phyloP scores from a whole-genome alignment of 331 rosid species.

The Arachis monticola region DNA sequence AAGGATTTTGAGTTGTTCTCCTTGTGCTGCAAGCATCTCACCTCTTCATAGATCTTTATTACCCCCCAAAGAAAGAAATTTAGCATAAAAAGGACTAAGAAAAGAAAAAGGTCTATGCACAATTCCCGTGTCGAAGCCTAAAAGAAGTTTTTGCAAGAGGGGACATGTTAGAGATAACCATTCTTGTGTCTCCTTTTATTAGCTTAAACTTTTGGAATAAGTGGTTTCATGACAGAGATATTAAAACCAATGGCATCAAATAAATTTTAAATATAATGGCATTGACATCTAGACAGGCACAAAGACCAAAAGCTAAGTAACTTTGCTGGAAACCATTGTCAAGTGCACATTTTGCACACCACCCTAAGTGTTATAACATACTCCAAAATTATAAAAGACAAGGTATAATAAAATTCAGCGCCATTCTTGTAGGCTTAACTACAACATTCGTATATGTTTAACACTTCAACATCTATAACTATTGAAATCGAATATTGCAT shows the following conservation, averaged over 20 bases:
- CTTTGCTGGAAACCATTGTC: conserved; percentile 22
- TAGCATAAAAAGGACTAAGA: too few relatives aligned
- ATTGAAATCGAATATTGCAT: conserved; percentile 1
- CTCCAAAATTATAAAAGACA: conserved; percentile 20
- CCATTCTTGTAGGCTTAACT: neutral
- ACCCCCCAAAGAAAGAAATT: too few relatives aligned
- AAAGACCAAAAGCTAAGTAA: neutral
- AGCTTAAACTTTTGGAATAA: too few relatives aligned
- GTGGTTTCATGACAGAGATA: neutral
- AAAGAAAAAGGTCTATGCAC: too few relatives aligned
- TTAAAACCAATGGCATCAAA: conserved; percentile 16
- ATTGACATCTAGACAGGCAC: conserved; percentile 23
- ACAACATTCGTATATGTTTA: conserved; percentile 13
- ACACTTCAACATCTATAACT: conserved; percentile 17
- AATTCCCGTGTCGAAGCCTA: too few relatives aligned
- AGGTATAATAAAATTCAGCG: conserved; percentile 7
- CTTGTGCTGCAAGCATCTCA: too few relatives aligned
- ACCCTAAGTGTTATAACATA: neutral
- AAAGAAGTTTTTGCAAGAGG: too few relatives aligned
- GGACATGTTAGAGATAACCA: too few relatives aligned
- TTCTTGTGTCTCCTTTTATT: neutral
- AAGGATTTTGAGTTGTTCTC: too few relatives aligned
- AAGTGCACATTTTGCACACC: conserved; percentile 28
- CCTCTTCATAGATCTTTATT: too few relatives aligned
- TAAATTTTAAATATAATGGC: conserved; percentile 11